Evolutionary conservation across 495 filamentous ascomycete genomes (phyloP), one percentile per base, ranked within the genome.

Genomic region (Tuber aestivum): DNA sequence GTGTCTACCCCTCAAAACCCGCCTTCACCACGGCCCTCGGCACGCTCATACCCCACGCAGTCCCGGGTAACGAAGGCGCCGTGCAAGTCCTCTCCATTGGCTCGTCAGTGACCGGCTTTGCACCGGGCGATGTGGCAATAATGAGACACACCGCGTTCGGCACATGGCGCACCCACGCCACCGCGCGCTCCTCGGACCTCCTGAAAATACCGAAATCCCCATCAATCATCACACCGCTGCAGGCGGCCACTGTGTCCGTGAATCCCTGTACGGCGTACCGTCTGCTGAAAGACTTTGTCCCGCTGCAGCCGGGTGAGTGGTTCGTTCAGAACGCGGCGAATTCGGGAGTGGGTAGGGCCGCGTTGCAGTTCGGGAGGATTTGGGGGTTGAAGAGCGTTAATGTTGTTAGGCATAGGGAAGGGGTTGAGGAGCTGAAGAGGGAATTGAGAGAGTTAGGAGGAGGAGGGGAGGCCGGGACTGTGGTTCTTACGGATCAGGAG

Each of bases 251-350:
- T 0, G 91, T 97, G 35, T 89, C 87, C 56, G 93, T 99, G 21
- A 99, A 99, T 82, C 95, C 95, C 6, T 93, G 93, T 77, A 95
- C 93, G 9, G 95, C 94, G 9, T 97, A 94, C 84, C 88, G 94
- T 41, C 95, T 98, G 93, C 87, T 99, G 75, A 89, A 89, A 75
- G 94, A 96, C 83, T 97, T 94, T 82, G 91, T 89, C 65, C 84
- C 87, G 12, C 84, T 88, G 84, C 83, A 88, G 80, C 89, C 91
- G 72, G 92, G 92, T 20, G 89, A 92, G 45, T 99, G 96, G 96
- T 91, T 97, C 76, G 87, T 98, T 50, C 96, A 99, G 86, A 99
- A 99, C 80, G 96, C 95, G 3, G 95, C 95, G 14, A 99, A 99
- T 82, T 91, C 88, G 71, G 96, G 94, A 1, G 95, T 98, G 37